A percentile compares a stretch with the other conserved stretches of the same genome.
Evolutionary conservation across 2,329 filamentous ascomycete genomes (phyloP).

Genomic region (Cryphonectria parasitica): DNA sequence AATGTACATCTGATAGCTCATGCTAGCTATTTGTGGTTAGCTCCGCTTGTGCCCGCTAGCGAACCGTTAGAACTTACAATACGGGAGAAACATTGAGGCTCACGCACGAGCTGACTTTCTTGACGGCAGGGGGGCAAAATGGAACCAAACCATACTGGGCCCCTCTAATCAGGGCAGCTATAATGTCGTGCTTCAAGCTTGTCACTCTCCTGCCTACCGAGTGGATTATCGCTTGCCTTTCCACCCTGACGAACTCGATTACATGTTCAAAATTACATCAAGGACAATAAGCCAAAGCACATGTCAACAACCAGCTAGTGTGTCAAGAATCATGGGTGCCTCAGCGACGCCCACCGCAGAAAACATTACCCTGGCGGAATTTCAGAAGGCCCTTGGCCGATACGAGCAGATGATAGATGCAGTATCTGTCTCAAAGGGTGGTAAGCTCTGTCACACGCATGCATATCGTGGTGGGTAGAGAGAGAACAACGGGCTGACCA

Average conservation of each 20-base stretch:
- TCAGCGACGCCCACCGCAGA: constrained; percentile 32
- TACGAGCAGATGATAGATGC: constrained; percentile 38
- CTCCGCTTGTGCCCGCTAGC: not conserved
- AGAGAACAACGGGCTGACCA: not conserved
- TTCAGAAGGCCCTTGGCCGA: constrained; percentile 32
- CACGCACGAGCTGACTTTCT: not conserved
- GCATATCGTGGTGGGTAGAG: not conserved
- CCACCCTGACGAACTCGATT: not conserved
- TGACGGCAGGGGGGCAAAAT: not conserved
- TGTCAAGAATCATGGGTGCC: constrained; percentile 25
- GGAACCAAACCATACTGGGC: not conserved
- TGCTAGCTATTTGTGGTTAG: not conserved
- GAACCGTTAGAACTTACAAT: not conserved
- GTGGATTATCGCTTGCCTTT: not conserved
- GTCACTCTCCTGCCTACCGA: not conserved
- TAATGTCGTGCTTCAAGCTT: not conserved
- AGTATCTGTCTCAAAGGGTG: constrained; percentile 50
- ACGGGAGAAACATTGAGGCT: not conserved
- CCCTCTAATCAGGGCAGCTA: not conserved
- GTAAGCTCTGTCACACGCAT: constrained; percentile 38
- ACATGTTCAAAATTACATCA: not conserved
- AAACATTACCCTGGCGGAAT: constrained; percentile 36
- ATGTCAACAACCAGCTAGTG: not conserved
- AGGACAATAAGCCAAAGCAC: not conserved
- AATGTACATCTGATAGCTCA: too few relatives aligned